A percentile compares a stretch with the other conserved stretches of the same genome.
These are phyloP conservation scores for Wickerhamomyces chambardii DNA, from an alignment of 805 yeast species.

Conservation along the genomic window DNA sequence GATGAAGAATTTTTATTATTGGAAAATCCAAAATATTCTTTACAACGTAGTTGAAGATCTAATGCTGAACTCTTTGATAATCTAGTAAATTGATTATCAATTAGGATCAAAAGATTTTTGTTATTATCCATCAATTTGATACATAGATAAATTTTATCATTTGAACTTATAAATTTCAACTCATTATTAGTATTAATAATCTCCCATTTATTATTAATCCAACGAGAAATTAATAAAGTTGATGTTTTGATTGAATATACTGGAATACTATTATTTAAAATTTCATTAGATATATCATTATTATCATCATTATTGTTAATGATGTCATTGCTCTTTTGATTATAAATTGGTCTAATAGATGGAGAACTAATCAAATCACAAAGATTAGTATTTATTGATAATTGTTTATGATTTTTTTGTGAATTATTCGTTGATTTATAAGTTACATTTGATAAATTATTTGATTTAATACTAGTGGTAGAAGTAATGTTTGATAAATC, in stretches of 20 bases:
- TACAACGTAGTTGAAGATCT: conserved; percentile 4
- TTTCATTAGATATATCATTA: no score
- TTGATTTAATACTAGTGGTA: not conserved
- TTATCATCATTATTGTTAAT: not conserved
- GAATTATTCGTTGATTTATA: not conserved
- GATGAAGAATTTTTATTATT: no score
- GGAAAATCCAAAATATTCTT: no score
- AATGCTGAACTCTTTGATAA: conserved; percentile 6
- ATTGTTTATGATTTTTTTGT: no score
- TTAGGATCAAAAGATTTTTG: conserved; percentile 9
- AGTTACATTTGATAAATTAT: not conserved
- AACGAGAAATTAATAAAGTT: conserved; percentile 9
- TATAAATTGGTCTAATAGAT: no score
- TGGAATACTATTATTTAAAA: no score
- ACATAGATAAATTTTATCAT: conserved; percentile 1
- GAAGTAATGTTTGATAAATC: not conserved
- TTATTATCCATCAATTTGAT: not conserved
- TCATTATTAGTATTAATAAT: not conserved
- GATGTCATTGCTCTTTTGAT: not conserved
- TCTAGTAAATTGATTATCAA: conserved; percentile 3
- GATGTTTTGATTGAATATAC: conserved; percentile 5
- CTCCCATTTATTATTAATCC: conserved; percentile 15
- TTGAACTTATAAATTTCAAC: conserved; percentile 9
- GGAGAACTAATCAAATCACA: no score
- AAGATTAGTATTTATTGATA: no score